Base-by-base conservation (phyloP, 2,329 filamentous ascomycete species). In the Pseudonectria buxi region DNA sequence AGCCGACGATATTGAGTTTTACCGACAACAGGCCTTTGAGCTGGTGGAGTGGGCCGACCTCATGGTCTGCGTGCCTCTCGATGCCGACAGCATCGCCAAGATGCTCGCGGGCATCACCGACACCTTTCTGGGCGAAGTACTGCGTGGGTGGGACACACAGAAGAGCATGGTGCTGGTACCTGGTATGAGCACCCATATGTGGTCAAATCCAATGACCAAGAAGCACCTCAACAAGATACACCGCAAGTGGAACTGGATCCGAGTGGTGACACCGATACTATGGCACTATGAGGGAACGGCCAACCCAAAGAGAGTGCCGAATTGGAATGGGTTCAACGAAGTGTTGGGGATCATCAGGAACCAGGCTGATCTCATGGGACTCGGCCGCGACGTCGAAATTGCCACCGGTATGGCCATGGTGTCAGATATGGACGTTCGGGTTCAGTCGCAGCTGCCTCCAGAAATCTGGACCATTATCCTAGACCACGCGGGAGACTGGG, bases 401-500 rank as follows among this genome's bases (percentile, higher is more conserved):
- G 62, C 70, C 18, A 65, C 67, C 1, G 59, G 62, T 11, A 54
- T 63, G 24, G 55, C 55, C 15, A 53, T 59, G 15, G 50, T 64
- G 6, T 52, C 57, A 1, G 60, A 56, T 14, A 53, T 47, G 30
- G 54, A 56, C 26, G 53, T 55, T 28, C 55, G 50, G 37, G 49
- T 58, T 32, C 62, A 62, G 36, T 63, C 62, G 14, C 67, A 67
- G 28, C 67, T 96, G 1, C 90, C 90, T 1, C 78, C 84, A 0
- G 90, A 96, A 61, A 74, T 95, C 26, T 95, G 89, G 87, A 83
- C 83, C 24, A 83, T 90, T 38, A 83, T 96, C 31, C 78, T 95
- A 28, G 85, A 94, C 45, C 78, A 82, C 43, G 77, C 88, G 1
- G 79, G 79, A 28, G 90, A 96, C 58, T 96, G 90, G 90, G 90